Evolutionary conservation across 2,329 filamentous ascomycete species (phyloP).

Genomic region (Lasiodiplodia citricola): DNA sequence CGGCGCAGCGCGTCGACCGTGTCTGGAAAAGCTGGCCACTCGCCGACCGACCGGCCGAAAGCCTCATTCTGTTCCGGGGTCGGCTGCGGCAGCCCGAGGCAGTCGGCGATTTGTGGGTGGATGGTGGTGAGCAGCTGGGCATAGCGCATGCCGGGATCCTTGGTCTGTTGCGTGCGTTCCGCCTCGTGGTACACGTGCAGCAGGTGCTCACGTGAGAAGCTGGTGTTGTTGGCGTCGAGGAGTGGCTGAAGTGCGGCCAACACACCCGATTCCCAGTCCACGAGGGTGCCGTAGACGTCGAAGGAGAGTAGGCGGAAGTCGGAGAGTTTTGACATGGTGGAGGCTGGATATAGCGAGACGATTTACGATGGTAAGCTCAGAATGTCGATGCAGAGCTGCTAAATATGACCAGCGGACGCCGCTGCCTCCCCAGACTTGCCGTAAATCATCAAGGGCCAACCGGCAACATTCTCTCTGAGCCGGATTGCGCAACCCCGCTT

Average conservation of each 20-base stretch:
- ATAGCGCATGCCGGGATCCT: conserved; percentile 66
- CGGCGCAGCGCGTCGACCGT: conserved; percentile 59
- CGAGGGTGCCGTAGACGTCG: conserved; percentile 79
- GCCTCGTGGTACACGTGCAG: conserved; percentile 37
- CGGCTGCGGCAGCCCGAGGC: conserved; percentile 46
- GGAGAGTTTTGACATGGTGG: not conserved
- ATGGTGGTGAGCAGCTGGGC: conserved; percentile 61
- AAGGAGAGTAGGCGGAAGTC: conserved; percentile 61
- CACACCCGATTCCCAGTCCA: conserved; percentile 77
- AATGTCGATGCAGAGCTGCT: not conserved
- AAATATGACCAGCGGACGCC: not conserved
- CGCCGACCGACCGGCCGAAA: conserved; percentile 59
- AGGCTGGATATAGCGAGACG: not conserved
- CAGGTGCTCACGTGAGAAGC: conserved; percentile 47
- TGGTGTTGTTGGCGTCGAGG: conserved; percentile 49
- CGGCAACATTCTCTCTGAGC: not conserved
- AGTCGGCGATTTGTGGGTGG: conserved; percentile 54
- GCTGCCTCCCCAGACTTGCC: not conserved
- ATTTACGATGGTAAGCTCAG: too few species aligned
- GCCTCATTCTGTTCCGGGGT: conserved; percentile 48
- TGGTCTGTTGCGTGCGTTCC: conserved; percentile 55
- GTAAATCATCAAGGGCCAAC: not conserved
- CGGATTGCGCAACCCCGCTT: not conserved
- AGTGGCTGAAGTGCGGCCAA: conserved; percentile 57
- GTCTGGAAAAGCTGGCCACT: conserved; percentile 65